Evolutionary conservation across 2,329 filamentous ascomycete species (phyloP).

Genomic region (Exophiala sp.): DNA sequence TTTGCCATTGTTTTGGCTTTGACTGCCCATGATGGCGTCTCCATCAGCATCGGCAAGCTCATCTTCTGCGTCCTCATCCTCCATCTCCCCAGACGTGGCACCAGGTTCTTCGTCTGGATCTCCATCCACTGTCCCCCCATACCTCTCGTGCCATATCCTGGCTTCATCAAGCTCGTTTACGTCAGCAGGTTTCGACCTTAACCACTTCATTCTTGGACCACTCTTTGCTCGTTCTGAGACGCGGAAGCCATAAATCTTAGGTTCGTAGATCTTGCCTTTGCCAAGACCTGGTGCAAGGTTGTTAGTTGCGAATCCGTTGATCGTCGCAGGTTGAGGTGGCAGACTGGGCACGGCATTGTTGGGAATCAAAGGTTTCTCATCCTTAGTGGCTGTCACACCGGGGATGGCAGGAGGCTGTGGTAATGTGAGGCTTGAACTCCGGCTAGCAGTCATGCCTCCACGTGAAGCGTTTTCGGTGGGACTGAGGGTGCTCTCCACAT

Average conservation of each 20-base stretch:
- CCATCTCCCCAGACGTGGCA: conserved; percentile 41
- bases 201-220: conserved; percentile 95
- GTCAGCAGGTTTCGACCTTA: conserved; percentile 77
- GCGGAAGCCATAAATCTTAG: conserved; percentile 92
- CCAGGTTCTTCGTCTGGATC: conserved; percentile 34
- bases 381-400: conserved; percentile 29
- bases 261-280: conserved; percentile 79
- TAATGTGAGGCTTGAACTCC: conserved; percentile 27
- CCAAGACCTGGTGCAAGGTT: conserved; percentile 90
- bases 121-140: conserved; percentile 31
- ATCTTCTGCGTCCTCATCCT: conserved; percentile 41
- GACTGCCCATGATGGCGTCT: conserved; percentile 26
- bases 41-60: conserved; percentile 28
- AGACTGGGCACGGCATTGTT: conserved; percentile 31
- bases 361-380: conserved; percentile 33
- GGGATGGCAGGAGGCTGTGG: conserved; percentile 31
- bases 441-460: conserved; percentile 22
- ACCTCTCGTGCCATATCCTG: conserved; percentile 35
- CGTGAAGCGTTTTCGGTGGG: conserved; percentile 26
- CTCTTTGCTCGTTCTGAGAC: conserved; percentile 87
- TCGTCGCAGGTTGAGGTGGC: conserved; percentile 49
- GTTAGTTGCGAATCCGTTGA: conserved; percentile 82
- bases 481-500: conserved; percentile 25
- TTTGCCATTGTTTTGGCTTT: conserved; percentile 1
- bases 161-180: conserved; percentile 79